phyloP scores from a whole-genome alignment of 441 rosid genomes.

The Syzygium syzygioides region DNA sequence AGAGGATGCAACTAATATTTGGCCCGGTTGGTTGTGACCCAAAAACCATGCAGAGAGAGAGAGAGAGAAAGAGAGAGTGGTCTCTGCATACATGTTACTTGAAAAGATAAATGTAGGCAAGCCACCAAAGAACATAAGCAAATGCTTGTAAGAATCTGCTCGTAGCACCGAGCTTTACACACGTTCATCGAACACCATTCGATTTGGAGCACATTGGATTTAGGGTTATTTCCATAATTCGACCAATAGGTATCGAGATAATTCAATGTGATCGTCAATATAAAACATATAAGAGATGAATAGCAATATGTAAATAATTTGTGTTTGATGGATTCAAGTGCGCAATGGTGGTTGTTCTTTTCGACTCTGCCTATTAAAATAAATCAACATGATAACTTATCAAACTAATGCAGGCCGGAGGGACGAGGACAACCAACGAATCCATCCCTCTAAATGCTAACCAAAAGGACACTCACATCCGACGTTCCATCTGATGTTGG shows the following conservation, averaged over 20 bases:
- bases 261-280: not conserved
- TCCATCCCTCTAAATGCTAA: not conserved
- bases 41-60: constrained; percentile 14
- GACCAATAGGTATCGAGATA: not conserved
- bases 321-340: not conserved
- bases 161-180: not conserved
- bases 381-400: not conserved
- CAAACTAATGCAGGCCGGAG: not conserved
- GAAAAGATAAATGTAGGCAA: constrained; percentile 1
- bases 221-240: not conserved
- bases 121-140: constrained; percentile 19
- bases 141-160: constrained; percentile 16
- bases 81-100: constrained; percentile 2
- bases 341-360: not conserved
- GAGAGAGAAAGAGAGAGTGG: not conserved
- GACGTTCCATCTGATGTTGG: not conserved
- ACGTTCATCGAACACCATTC: not conserved
- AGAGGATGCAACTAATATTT: constrained; percentile 73
- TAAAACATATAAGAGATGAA: not conserved
- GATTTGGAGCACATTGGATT: not conserved
- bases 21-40: constrained; percentile 70
- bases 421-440: not conserved
- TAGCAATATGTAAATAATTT: not conserved
- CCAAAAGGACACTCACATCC: not conserved
- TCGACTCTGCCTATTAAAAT: not conserved